Percentiles rank a stretch among this genome's conserved stretches.
Conservation (phyloP, 2,329 filamentous ascomycete genomes). For the Trichoderma sp. region DNA sequence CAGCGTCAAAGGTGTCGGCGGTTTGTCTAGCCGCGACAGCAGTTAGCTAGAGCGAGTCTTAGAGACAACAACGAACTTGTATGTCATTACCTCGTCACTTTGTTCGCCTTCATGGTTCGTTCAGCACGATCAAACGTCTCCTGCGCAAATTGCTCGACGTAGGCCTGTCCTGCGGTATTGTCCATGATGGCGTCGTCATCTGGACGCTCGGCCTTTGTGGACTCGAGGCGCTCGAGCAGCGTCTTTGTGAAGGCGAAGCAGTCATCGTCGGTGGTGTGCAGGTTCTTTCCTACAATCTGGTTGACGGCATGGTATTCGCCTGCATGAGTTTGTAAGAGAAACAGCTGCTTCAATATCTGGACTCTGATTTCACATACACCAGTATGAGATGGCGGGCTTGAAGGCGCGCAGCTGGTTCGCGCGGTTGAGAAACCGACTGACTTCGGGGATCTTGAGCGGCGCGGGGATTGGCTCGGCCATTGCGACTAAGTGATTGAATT, state of each 20-base stretch:
- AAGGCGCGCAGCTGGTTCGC: constrained; percentile 79
- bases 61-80: too few species aligned
- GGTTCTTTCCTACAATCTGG: constrained; percentile 76
- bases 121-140: constrained; percentile 86
- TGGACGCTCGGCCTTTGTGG: constrained; percentile 57
- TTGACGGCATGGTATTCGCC: constrained; percentile 92
- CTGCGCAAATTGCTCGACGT: constrained; percentile 89
- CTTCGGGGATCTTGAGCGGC: constrained; percentile 71
- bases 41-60: not conserved
- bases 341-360: not conserved
- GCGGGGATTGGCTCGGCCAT: constrained; percentile 61
- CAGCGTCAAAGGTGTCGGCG: constrained; percentile 88
- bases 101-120: constrained; percentile 75
- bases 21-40: constrained; percentile 65
- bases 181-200: constrained; percentile 82
- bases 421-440: constrained; percentile 78
- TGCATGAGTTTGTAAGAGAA: constrained; percentile 32
- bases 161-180: constrained; percentile 81
- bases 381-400: constrained; percentile 89
- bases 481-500: not conserved
- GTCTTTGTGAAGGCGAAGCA: constrained; percentile 75
- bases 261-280: constrained; percentile 77
- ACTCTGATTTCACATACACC: constrained; percentile 66
- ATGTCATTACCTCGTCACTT: constrained; percentile 73
- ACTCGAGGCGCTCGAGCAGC: constrained; percentile 88